These are phyloP conservation scores for Choiromyces venosus DNA, from an alignment of 495 filamentous ascomycete species.

Conservation along the genomic window DNA sequence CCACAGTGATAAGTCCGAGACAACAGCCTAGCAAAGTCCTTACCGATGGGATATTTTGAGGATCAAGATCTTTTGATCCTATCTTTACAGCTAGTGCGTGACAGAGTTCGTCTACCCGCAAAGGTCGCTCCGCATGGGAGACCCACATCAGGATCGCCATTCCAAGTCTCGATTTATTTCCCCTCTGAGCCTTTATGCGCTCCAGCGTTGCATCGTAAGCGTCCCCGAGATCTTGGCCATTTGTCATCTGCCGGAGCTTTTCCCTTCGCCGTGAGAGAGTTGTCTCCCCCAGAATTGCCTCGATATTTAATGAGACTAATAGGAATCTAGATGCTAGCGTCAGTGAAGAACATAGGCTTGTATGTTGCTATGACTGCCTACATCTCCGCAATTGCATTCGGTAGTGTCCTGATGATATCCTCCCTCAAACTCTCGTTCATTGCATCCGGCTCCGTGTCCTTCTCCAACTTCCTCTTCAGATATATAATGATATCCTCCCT, in stretches of 20 bases:
- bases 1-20: slow-evolving; percentile 18
- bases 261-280: neutral
- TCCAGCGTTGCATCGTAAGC: neutral
- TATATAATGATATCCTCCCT: neutral
- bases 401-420: neutral
- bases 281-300: slow-evolving; percentile 1
- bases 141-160: neutral
- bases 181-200: neutral
- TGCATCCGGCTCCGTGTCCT: neutral
- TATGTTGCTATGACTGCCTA: neutral
- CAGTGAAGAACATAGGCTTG: neutral
- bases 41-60: neutral
- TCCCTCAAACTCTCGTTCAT: neutral
- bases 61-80: neutral
- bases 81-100: neutral
- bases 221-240: neutral
- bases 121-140: neutral
- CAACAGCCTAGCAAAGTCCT: slow-evolving; percentile 11
- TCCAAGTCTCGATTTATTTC: neutral
- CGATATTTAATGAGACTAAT: neutral
- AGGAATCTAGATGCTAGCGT: neutral
- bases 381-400: neutral
- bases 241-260: neutral
- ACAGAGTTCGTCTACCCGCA: neutral
- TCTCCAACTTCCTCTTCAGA: neutral